Evolutionary conservation across 2,329 filamentous ascomycete genomes (phyloP), one percentile per base, ranked within the genome.

Genomic region (Cryphonectria japonica): DNA sequence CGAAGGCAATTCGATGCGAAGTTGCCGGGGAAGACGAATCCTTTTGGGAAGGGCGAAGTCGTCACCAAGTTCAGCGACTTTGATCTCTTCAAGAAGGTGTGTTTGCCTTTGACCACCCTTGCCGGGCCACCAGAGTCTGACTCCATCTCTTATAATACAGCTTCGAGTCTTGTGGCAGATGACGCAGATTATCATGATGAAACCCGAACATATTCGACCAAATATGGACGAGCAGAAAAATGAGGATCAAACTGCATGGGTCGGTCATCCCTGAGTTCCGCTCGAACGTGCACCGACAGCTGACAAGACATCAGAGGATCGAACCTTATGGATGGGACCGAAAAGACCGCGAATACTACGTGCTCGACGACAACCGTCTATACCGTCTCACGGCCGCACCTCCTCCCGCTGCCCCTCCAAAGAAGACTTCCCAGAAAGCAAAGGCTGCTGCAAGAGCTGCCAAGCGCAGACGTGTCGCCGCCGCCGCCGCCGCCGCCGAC

Each of bases 351-450:
- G 91, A 90, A 50, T 97, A 98, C 78, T 97, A 92, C 77, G 91
- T 98, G 3, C 87, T 99, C 3, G 95, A 98, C 76, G 96, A 99
- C 79, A 97, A 98, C 76, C 89, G 96, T 73, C 85, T 99, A 59
- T 99, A 99, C 79, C 92, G 95, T 69, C 86, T 92, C 73, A 94
- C 93, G n/a, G 93, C 97, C 72, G 87, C 92, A 37, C 88, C 89
- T 0, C 85, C 88, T 1, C 87, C 89, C 8, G 81, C 88, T 19
- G 82, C 86, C 7, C 82, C 85, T n/a, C 84, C 88, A 1, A 85
- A 86, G 80, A 88, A 86, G 75, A 93, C 90, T 76, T 88, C 87
- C 37, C 91, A 90, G 75, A 92, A 89, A 75, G 85, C 86, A 6
- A 90, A 88, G 80, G 89, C 86, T 70, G 86, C 84, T 74, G 86